Evolutionary conservation across 345 rosid genomes (phyloP).

Genomic region (Ceriops tagal): DNA sequence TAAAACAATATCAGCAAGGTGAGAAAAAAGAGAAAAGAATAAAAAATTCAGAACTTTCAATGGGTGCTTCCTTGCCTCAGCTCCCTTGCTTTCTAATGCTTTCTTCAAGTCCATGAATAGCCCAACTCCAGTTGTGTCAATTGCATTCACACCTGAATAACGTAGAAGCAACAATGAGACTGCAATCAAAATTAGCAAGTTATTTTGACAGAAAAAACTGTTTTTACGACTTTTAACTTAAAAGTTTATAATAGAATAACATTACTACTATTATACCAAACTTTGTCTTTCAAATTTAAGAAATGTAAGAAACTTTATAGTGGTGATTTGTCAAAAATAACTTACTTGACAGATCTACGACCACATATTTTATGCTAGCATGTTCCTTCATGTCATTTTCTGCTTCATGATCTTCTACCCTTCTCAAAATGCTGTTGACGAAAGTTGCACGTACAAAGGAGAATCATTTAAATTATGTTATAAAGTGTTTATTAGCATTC

Average conservation of each 20-base stretch:
- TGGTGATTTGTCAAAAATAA: background rate
- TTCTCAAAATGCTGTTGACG: slow-evolving; percentile 54
- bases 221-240: background rate
- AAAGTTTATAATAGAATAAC: too few relatives aligned
- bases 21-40: background rate
- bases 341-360: slow-evolving; percentile 76
- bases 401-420: slow-evolving; percentile 74
- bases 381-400: slow-evolving; percentile 50
- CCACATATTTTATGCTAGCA: slow-evolving; percentile 49
- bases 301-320: background rate
- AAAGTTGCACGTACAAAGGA: background rate
- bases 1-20: background rate
- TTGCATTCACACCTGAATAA: slow-evolving; percentile 63
- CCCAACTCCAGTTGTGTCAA: slow-evolving; percentile 80
- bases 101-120: slow-evolving; percentile 62
- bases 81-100: slow-evolving; percentile 48
- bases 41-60: too few relatives aligned
- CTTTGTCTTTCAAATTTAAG: too few relatives aligned
- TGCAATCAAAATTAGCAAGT: background rate
- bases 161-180: background rate
- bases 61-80: slow-evolving; percentile 41
- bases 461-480: background rate
- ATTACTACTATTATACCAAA: too few relatives aligned
- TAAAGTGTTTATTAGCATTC: background rate
- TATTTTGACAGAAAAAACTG: background rate